These are phyloP conservation scores for Medicago ruthenica DNA, from an alignment of 306 rosid species.

Conservation along the genomic window DNA sequence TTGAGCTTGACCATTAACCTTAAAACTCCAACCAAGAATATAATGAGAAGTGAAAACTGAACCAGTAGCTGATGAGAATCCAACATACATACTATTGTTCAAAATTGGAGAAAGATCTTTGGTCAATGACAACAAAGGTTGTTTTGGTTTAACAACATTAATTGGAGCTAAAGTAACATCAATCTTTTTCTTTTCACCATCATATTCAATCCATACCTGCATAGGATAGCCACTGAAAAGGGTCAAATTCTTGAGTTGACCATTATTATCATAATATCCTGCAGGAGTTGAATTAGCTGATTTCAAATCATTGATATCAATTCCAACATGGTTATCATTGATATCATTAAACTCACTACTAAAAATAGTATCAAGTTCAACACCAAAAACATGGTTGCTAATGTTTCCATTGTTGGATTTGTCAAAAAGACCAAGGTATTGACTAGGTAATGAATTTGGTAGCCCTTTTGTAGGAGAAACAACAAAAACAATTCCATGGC, in stretches of 20 bases:
- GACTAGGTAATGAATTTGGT: constrained; percentile 58
- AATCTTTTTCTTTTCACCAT: constrained; percentile 47
- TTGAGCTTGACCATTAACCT: constrained; percentile 54
- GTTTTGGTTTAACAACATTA: constrained; percentile 47
- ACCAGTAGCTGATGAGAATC: constrained; percentile 76
- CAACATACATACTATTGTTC: constrained; percentile 55
- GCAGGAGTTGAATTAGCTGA: constrained; percentile 45
- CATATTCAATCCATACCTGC: constrained; percentile 76
- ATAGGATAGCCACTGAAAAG: constrained; percentile 57
- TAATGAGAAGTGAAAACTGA: constrained; percentile 56
- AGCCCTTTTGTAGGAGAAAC: constrained; percentile 55
- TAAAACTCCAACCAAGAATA: constrained; percentile 75
- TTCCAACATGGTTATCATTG: constrained; percentile 71
- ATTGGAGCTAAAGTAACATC: constrained; percentile 68
- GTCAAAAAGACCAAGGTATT: constrained; percentile 68
- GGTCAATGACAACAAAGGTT: constrained; percentile 53
- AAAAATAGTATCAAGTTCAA: constrained; percentile 68
- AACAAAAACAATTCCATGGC: constrained; percentile 81
- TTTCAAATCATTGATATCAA: constrained; percentile 58
- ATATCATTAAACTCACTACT: constrained; percentile 56
- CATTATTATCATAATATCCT: constrained; percentile 42
- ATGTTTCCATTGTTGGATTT: constrained; percentile 47
- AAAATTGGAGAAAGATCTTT: constrained; percentile 59
- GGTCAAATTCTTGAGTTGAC: constrained; percentile 41
- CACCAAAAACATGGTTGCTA: constrained; percentile 56